These are phyloP conservation scores for Lentinula sp. DNA, from an alignment of 768 basidiomycete genomes.

Conservation along the genomic window DNA sequence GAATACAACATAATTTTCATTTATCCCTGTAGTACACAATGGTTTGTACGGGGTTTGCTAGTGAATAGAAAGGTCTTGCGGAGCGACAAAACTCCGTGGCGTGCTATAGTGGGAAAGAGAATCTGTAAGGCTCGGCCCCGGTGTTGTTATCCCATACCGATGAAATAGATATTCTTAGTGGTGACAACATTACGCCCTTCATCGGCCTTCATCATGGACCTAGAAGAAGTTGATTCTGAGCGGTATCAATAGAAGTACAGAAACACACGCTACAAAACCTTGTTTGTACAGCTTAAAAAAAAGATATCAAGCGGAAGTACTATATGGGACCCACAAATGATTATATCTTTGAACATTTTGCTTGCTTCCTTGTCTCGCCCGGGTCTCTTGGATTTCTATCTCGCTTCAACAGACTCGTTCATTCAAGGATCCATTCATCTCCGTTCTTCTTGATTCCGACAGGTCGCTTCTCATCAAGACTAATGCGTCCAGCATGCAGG, in stretches of 20 bases:
- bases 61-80: not conserved
- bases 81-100: not conserved
- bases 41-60: not conserved
- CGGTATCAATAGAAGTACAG: conserved; percentile 1
- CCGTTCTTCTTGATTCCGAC: conserved; percentile 70
- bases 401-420: conserved; percentile 15
- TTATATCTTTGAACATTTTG: not conserved
- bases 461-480: conserved; percentile 82
- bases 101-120: not conserved
- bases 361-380: not conserved
- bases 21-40: not conserved
- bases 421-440: conserved; percentile 55
- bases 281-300: not conserved
- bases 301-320: not conserved
- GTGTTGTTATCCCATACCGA: not conserved
- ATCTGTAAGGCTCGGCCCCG: not conserved
- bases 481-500: conserved; percentile 85
- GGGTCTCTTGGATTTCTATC: not conserved
- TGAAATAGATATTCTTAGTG: not conserved
- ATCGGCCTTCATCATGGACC: not conserved
- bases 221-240: not conserved
- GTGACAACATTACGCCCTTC: conserved; percentile 2
- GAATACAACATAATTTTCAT: too few relatives aligned
- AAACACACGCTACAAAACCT: not conserved
- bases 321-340: not conserved